Evolutionary conservation across 176 grass and related monocot genomes (phyloP).

Genomic region (Dendrocalamus sinicus): DNA sequence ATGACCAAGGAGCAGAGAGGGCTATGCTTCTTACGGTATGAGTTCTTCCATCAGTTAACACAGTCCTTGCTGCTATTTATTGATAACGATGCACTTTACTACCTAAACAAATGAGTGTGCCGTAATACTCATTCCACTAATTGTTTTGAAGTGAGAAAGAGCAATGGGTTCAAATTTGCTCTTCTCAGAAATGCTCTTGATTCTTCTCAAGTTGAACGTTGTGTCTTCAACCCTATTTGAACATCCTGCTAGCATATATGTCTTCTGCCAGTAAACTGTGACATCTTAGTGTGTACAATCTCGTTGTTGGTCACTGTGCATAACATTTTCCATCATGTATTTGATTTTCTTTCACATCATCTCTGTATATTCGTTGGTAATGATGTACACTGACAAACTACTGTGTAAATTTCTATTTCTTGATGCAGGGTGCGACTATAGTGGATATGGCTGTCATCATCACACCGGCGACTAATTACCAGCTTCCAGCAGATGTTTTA

Average conservation of each 20-base stretch:
- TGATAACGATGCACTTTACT: background rate
- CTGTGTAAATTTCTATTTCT: background rate
- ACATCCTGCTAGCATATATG: background rate
- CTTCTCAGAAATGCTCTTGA: background rate
- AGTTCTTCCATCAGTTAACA: constrained; percentile 9
- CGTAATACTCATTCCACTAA: background rate
- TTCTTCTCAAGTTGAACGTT: background rate
- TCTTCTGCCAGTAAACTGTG: background rate
- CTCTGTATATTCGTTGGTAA: background rate
- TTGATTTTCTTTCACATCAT: background rate
- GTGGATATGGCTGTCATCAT: constrained; percentile 76
- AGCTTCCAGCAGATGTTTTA: constrained; percentile 57
- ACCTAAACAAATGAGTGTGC: no score
- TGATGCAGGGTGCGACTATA: constrained; percentile 78
- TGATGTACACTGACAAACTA: no score
- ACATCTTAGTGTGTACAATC: background rate
- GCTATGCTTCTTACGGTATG: constrained; percentile 92
- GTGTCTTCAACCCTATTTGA: background rate
- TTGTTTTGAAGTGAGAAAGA: background rate
- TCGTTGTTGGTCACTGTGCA: background rate
- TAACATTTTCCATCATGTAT: background rate
- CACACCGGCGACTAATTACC: constrained; percentile 62
- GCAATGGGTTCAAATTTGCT: background rate
- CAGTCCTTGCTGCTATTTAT: background rate
- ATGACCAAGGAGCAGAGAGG: constrained; percentile 69